phyloP scores from a whole-genome alignment of 345 rosid species.

The Populus nigra region DNA sequence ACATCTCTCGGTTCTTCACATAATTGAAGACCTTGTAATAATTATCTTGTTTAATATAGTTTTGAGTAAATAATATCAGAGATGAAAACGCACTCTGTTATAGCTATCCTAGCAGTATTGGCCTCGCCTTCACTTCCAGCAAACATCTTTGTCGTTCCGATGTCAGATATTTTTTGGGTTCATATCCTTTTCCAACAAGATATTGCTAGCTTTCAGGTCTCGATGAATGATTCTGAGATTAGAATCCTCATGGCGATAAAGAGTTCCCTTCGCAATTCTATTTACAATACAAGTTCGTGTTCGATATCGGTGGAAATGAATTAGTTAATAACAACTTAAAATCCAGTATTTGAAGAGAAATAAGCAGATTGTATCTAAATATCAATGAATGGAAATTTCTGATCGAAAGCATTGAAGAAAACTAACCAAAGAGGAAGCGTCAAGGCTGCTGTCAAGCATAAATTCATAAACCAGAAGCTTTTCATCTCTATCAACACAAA shows the following conservation, averaged over 20 bases:
- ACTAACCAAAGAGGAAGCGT: constrained; percentile 43
- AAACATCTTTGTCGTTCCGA: constrained; percentile 55
- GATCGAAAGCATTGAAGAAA: no score
- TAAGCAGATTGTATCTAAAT: neutral
- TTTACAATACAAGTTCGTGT: constrained; percentile 17
- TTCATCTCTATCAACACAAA: constrained; percentile 37
- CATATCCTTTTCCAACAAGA: constrained; percentile 47
- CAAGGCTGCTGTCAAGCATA: constrained; percentile 52
- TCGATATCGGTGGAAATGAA: neutral
- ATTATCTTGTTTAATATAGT: no score
- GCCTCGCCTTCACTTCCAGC: constrained; percentile 33
- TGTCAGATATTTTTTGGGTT: constrained; percentile 56
- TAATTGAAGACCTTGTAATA: no score
- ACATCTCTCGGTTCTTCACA: no score
- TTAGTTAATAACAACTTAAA: no score
- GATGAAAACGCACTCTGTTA: constrained; percentile 42
- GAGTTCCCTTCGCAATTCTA: constrained; percentile 37
- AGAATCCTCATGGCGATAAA: constrained; percentile 51
- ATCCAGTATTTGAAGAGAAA: no score
- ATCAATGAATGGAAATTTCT: no score
- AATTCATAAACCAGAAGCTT: constrained; percentile 51
- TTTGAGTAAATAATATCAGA: no score
- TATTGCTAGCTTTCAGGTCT: constrained; percentile 57
- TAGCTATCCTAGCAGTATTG: constrained; percentile 45
- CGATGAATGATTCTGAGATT: constrained; percentile 47